These are phyloP conservation scores for Oryza meridionalis DNA, from an alignment of 176 grass and related monocot species.

Conservation along the genomic window DNA sequence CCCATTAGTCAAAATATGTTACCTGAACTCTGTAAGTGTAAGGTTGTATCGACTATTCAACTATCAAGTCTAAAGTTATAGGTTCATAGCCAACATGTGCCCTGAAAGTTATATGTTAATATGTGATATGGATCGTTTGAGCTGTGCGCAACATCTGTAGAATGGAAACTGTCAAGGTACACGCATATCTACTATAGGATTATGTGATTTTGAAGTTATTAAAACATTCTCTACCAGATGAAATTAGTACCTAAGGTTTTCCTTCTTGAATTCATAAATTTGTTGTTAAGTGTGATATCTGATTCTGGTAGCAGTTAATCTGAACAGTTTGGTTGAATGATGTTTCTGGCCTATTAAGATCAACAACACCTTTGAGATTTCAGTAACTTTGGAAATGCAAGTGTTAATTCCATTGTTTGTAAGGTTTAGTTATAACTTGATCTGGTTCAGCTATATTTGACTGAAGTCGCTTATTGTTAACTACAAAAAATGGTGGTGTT, in stretches of 20 bases:
- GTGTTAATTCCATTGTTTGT: not conserved
- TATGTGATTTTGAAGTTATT: not conserved
- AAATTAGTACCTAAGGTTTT: not conserved
- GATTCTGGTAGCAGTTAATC: no score
- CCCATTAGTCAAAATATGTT: not conserved
- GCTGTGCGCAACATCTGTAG: not conserved
- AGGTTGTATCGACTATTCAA: not conserved
- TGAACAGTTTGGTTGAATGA: no score
- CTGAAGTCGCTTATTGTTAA: not conserved
- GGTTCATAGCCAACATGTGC: not conserved
- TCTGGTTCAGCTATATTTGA: slow-evolving; percentile 23
- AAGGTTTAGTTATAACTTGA: not conserved
- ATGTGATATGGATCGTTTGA: not conserved
- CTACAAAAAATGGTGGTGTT: not conserved
- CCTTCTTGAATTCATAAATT: no score
- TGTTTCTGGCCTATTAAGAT: no score
- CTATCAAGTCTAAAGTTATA: not conserved
- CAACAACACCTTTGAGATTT: not conserved
- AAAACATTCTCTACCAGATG: not conserved
- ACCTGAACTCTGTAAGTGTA: slow-evolving; percentile 31
- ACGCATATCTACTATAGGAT: not conserved
- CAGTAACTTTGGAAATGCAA: not conserved
- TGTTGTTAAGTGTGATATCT: no score
- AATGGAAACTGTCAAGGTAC: not conserved
- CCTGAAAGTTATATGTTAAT: slow-evolving; percentile 5